Base-by-base conservation (phyloP, 1,139 yeast genomes). In the Scheffersomyces cryptocercus region DNA sequence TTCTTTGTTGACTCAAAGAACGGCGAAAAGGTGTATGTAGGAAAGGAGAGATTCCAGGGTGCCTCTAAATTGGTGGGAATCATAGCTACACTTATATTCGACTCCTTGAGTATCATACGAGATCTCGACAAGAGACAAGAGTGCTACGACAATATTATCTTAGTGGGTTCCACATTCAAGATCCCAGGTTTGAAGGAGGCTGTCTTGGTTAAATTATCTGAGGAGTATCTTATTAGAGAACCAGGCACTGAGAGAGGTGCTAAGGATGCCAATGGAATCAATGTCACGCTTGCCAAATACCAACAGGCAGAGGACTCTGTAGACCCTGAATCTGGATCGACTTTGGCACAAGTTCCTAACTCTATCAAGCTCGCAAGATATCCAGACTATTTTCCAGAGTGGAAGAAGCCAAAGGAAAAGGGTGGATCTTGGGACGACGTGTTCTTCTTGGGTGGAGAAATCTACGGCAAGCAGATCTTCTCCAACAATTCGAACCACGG, bases 341-440 rank as follows among this genome's bases (percentile, higher is more conserved):
- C 61, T 35, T 65, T 68, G 38, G 61, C 61, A 14, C 97, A 91
- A 65, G 91, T 85, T 1, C 98, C 98, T 13, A 81, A 84, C 15
- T 73, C 83, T 10, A 79, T 91, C 43, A 82, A 79, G 53, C 62
- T 82, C 42, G 82, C 85, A 29, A 85, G 85, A 55, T 77, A 82
- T 60, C 95, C 97, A 0, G 98, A 91, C 41, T 91, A 93, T 64
- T 93, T 93, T 67, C 89, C 96, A 1, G 97, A 89, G 55, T 93
- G 98, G 98, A 91, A 91, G 65, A 84, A 84, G 54, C 79, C 81
- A 36, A 72, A 72, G 55, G 75, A 69, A 35, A 55, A 47, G 38
- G 89, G 88, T 2, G 85, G 86, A 7, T 70, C 76, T 26, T 77
- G 82, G 81, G 84, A 86, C 49, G 93, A 88, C 53, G 68, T 68